Percentiles rank a stretch among this genome's conserved stretches.
Conservation (phyloP, 345 rosid genomes). For the Cardamine occulta region DNA sequence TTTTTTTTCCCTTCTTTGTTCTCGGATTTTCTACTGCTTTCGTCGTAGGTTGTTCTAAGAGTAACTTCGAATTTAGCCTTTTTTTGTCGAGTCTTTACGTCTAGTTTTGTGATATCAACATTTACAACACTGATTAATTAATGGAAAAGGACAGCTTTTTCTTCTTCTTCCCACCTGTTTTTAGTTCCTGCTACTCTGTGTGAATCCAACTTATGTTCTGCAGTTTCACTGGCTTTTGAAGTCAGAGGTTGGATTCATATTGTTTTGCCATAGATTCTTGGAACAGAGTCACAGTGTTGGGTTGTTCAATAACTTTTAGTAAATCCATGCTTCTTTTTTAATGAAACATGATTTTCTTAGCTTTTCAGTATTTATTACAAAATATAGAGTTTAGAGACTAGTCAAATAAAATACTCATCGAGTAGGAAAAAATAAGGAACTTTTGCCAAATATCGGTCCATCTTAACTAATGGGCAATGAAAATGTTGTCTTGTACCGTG, state of each 20-base stretch:
- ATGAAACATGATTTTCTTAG: neutral
- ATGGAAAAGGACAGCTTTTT: slow-evolving; percentile 38
- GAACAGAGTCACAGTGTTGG: neutral
- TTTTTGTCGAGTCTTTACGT: slow-evolving; percentile 37
- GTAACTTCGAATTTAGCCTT: slow-evolving; percentile 28
- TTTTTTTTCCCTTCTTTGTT: neutral
- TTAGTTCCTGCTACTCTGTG: neutral
- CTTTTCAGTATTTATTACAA: neutral
- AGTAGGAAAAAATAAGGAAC: no score
- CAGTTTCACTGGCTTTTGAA: slow-evolving; percentile 9
- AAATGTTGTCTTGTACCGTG: no score
- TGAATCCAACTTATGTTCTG: slow-evolving; percentile 18
- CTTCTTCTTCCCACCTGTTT: neutral
- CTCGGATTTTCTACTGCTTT: slow-evolving; percentile 14
- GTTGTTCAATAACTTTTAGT: neutral
- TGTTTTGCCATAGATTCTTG: slow-evolving; percentile 4
- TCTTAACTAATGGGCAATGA: neutral
- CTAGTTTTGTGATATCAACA: slow-evolving; percentile 53
- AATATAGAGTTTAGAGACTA: no score
- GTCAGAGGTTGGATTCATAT: slow-evolving; percentile 21
- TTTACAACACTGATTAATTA: slow-evolving; percentile 63
- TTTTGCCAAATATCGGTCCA: neutral
- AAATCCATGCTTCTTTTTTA: neutral
- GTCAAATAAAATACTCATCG: no score
- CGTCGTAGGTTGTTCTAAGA: slow-evolving; percentile 42